Conservation (phyloP, 768 basidiomycete species). For the Sporobolomyces roseus region DNA sequence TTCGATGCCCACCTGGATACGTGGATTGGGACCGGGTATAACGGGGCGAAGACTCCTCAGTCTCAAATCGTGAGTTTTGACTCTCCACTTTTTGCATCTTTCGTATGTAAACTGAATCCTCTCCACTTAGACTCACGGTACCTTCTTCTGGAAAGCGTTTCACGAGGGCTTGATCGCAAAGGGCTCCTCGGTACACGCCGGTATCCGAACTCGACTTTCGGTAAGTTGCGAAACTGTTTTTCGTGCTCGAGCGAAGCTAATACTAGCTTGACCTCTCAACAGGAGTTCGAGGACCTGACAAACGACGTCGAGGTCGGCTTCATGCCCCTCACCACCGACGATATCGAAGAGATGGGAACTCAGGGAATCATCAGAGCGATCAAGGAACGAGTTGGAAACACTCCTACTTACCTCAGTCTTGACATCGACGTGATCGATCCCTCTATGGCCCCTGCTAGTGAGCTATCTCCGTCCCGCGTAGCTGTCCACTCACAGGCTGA, state of each 20-base stretch:
- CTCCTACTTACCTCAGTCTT: constrained; percentile 64
- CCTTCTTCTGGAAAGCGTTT: constrained; percentile 75
- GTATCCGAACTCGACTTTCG: constrained; percentile 71
- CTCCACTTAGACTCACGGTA: constrained; percentile 45
- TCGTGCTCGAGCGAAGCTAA: neutral
- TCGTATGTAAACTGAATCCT: too few species aligned
- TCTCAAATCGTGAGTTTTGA: constrained; percentile 10
- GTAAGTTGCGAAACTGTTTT: constrained; percentile 48
- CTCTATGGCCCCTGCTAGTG: constrained; percentile 64
- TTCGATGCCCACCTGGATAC: constrained; percentile 36
- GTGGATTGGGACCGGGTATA: constrained; percentile 17
- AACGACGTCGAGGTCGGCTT: constrained; percentile 35
- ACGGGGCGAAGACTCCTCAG: constrained; percentile 18
- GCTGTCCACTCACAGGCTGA: neutral
- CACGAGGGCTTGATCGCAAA: constrained; percentile 73
- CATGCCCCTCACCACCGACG: constrained; percentile 28
- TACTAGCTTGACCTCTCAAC: constrained; percentile 39
- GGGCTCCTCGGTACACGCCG: constrained; percentile 71
- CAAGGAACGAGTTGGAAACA: constrained; percentile 64
- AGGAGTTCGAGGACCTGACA: constrained; percentile 53
- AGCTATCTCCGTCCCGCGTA: neutral
- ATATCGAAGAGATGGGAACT: constrained; percentile 48
- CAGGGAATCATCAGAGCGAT: constrained; percentile 67
- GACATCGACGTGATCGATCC: constrained; percentile 85
- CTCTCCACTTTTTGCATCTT: neutral